phyloP scores from a whole-genome alignment of 2,329 filamentous ascomycete genomes.

The Claviceps lovelessii region DNA sequence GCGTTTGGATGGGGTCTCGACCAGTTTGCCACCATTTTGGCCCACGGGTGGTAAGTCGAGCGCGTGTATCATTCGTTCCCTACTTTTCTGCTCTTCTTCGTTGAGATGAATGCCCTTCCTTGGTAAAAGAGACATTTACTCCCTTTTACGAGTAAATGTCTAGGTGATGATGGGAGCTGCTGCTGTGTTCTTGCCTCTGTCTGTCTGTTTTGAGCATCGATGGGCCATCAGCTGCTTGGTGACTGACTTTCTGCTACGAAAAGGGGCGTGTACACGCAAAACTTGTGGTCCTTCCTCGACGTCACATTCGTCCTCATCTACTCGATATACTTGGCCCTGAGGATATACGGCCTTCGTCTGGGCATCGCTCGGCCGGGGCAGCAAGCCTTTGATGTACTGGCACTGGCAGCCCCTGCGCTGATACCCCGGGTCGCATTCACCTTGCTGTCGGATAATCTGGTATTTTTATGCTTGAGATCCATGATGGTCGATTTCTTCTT shows the following conservation, averaged over 20 bases:
- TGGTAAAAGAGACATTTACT: not conserved
- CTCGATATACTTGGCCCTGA: slow-evolving; percentile 50
- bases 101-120: not conserved
- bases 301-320: slow-evolving; percentile 65
- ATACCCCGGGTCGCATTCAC: slow-evolving; percentile 72
- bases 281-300: slow-evolving; percentile 78
- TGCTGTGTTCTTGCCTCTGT: not conserved
- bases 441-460: slow-evolving; percentile 67
- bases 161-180: not conserved
- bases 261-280: slow-evolving; percentile 73
- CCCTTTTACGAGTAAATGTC: not conserved
- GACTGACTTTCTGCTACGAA: not conserved
- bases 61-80: not conserved
- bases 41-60: slow-evolving; percentile 46
- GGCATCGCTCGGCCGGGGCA: slow-evolving; percentile 35
- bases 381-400: slow-evolving; percentile 65
- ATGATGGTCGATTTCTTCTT: slow-evolving; percentile 83
- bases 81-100: not conserved
- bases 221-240: not conserved
- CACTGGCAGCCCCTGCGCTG: slow-evolving; percentile 63
- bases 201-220: not conserved
- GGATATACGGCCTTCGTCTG: slow-evolving; percentile 47
- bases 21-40: slow-evolving; percentile 61
- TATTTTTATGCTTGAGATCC: slow-evolving; percentile 65
- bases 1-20: slow-evolving; percentile 67